Conservation (phyloP, 1,284 basidiomycete species). For the Ganoderma leucocontextum region DNA sequence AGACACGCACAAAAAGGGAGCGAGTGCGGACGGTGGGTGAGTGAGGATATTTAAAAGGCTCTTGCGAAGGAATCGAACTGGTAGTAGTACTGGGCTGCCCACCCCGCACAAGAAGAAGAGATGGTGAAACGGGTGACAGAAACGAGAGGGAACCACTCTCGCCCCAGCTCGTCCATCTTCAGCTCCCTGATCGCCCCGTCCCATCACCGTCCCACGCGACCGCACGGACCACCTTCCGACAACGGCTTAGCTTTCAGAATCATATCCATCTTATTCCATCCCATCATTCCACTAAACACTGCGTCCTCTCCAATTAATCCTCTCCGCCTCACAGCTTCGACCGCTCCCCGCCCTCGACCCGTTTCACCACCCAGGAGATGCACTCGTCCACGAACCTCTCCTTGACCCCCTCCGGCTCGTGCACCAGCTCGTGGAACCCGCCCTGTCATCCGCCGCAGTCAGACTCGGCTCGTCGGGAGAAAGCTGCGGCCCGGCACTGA, state of each 20-base stretch:
- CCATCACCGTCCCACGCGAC: slow-evolving; percentile 34
- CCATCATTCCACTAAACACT: slow-evolving; percentile 8
- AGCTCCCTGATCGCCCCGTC: neutral
- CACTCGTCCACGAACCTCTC: slow-evolving; percentile 67
- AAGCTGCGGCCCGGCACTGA: slow-evolving; percentile 45
- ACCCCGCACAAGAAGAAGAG: slow-evolving; percentile 40
- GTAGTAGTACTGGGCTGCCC: slow-evolving; percentile 41
- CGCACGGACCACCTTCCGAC: slow-evolving; percentile 34
- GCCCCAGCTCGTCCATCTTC: too few species aligned
- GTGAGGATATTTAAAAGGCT: slow-evolving; percentile 51
- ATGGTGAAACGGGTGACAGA: slow-evolving; percentile 32
- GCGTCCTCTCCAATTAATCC: neutral
- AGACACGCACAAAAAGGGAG: slow-evolving; percentile 61
- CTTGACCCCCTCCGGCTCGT: slow-evolving; percentile 79
- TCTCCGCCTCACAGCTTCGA: slow-evolving; percentile 21
- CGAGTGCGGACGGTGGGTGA: slow-evolving; percentile 43
- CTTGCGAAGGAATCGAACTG: slow-evolving; percentile 37
- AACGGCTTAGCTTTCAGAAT: slow-evolving; percentile 18
- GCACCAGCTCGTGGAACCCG: slow-evolving; percentile 84
- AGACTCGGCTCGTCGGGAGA: neutral
- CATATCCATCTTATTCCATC: neutral
- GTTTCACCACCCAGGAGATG: slow-evolving; percentile 59
- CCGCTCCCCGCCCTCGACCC: slow-evolving; percentile 13
- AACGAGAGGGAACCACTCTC: slow-evolving; percentile 14
- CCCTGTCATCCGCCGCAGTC: slow-evolving; percentile 52